phyloP scores from a whole-genome alignment of 2,329 filamentous ascomycete species.

The Apiospora rasikravindrae region DNA sequence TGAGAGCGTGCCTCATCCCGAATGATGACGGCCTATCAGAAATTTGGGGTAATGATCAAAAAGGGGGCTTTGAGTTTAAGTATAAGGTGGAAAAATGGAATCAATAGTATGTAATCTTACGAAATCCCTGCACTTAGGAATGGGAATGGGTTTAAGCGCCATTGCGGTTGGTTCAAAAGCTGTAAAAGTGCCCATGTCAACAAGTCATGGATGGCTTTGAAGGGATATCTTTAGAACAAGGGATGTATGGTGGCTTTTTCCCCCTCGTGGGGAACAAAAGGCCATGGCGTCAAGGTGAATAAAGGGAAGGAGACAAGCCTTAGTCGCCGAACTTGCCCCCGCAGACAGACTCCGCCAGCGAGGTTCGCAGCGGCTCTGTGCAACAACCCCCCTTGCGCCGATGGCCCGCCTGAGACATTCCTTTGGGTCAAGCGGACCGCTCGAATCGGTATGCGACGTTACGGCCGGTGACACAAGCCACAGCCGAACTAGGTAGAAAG shows the following conservation, averaged over 20 bases:
- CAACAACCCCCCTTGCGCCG: neutral
- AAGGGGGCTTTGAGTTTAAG: neutral
- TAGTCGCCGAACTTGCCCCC: neutral
- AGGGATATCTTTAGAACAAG: conserved; percentile 16
- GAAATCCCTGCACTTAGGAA: neutral
- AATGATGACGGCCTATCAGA: neutral
- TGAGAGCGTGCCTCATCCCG: neutral
- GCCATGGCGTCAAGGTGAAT: neutral
- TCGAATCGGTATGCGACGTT: neutral
- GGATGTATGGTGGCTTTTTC: neutral
- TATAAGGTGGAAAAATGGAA: neutral
- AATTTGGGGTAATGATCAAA: neutral
- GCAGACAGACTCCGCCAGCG: neutral
- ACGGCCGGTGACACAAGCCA: neutral
- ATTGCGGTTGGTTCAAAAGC: neutral
- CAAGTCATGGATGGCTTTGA: neutral
- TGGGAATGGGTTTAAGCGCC: neutral
- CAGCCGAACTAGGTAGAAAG: neutral
- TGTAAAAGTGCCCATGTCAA: neutral
- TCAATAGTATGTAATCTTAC: neutral
- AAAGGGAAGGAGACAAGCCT: neutral
- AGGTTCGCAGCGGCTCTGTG: neutral
- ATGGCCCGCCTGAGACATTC: neutral
- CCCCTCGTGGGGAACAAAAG: neutral
- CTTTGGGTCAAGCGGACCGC: neutral